Conservation (phyloP, 2,329 filamentous ascomycete genomes). For the Metarhizium brunneum region DNA sequence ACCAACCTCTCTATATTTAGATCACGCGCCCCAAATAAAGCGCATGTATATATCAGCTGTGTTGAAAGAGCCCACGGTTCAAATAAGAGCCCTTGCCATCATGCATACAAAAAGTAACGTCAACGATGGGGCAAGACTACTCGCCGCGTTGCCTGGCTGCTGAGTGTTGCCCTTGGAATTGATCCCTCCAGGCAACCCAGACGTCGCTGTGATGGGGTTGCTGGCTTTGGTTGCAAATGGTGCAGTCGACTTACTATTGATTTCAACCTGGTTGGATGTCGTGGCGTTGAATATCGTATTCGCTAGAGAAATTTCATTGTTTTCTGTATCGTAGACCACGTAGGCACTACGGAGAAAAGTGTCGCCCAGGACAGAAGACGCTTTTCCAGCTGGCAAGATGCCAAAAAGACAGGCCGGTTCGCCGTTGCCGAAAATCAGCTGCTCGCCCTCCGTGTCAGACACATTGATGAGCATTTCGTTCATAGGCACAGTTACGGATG, state of each 20-base stretch:
- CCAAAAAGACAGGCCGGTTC: constrained; percentile 56
- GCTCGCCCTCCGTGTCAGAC: constrained; percentile 33
- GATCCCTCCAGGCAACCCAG: constrained; percentile 21
- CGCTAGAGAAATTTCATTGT: constrained; percentile 62
- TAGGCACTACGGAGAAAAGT: constrained; percentile 69
- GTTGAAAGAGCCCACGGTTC: background rate
- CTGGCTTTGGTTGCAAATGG: constrained; percentile 44
- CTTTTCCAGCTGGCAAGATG: constrained; percentile 46
- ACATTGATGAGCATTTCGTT: constrained; percentile 50
- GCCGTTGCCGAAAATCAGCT: constrained; percentile 44
- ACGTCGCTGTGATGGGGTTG: constrained; percentile 39
- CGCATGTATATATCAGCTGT: background rate
- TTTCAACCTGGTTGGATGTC: constrained; percentile 41
- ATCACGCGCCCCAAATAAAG: background rate
- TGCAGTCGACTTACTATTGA: constrained; percentile 39
- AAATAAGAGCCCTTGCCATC: background rate
- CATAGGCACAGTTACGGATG: constrained; percentile 44
- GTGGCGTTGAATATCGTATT: constrained; percentile 53
- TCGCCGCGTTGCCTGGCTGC: constrained; percentile 6
- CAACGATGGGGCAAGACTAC: background rate
- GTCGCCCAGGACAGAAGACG: constrained; percentile 59
- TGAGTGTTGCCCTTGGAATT: background rate
- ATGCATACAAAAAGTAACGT: background rate
- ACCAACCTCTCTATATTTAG: background rate
- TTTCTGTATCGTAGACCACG: constrained; percentile 64